Evolutionary conservation across 768 basidiomycete genomes (phyloP), one percentile per base, ranked within the genome.

Genomic region (Baorangia bicolor): DNA sequence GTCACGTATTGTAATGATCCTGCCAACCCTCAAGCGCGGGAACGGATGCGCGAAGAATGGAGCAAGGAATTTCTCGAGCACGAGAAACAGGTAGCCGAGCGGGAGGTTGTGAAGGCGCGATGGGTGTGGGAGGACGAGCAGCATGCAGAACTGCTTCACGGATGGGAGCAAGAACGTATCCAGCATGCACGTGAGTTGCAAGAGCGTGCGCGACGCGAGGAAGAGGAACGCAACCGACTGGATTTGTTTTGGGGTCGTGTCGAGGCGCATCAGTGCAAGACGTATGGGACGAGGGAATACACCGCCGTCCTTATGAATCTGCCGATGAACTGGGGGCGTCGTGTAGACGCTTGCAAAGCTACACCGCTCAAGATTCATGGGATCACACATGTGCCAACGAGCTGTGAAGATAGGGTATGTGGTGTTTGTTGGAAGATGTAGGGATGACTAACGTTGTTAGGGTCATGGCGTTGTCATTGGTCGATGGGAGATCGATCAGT

Each of bases 301-400:
- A 64, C 66, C 10, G 72, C 73, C 0, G 48, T 60, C 6, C 52
- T 74, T 0, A 56, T 59, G 44, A 74, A 74, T 38, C 51, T 71
- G 2, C 73, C 71, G 3, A 20, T 27, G 14, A 28, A 42, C 6
- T 72, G 69, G 51, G 51, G 47, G 39, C 55, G 16, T 2, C 55
- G 57, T 3, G n/a, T 71, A 3, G 60, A 64, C 16, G 64, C 63
- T 10, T 70, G 69, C 55, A 67, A 42, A 35, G 60, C 53, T 9
- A 70, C 59, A 2, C 49, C 62, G 2, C 51, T 70, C 2, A 57
- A 59, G 20, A n/a, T 70, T 16, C 70, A 72, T 18, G 69, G 66
- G 11, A 27, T 53, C 4, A 4, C 50, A 4, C 46, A 59, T 0
- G 13, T 51, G 13, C 66, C 69, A 9, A 60, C 45, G 25, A 58